Percentiles rank a stretch among this genome's conserved stretches.
These are phyloP conservation scores for Euryodendron excelsum DNA, from an alignment of 148 eudicot species.

Conservation along the genomic window DNA sequence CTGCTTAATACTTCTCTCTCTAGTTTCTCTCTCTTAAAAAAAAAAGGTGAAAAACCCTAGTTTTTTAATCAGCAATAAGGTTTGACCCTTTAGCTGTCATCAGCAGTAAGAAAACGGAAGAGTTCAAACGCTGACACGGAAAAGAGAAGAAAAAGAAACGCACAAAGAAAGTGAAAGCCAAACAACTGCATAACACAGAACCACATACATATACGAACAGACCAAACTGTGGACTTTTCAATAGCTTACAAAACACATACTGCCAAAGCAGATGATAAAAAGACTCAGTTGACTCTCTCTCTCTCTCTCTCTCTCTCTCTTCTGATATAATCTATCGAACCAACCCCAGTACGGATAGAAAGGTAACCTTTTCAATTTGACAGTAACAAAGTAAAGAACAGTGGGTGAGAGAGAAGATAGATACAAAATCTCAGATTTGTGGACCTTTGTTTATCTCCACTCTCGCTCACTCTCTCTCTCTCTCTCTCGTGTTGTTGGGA, in stretches of 20 bases:
- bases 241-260: constrained; percentile 17
- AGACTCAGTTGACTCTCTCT: constrained; percentile 22
- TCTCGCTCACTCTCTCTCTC: too few species aligned
- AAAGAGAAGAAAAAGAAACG: background rate
- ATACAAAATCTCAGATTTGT: constrained; percentile 10
- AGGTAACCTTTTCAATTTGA: background rate
- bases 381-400: background rate
- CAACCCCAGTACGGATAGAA: constrained; percentile 11
- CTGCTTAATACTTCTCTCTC: constrained; percentile 19
- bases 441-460: too few species aligned
- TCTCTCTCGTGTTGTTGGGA: constrained; percentile 5
- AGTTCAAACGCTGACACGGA: constrained; percentile 16
- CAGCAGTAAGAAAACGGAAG: constrained; percentile 17
- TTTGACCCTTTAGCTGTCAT: constrained; percentile 25
- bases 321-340: too few species aligned
- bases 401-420: background rate
- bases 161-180: background rate
- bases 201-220: background rate
- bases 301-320: too few species aligned
- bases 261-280: constrained; percentile 17
- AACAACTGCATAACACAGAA: too few species aligned
- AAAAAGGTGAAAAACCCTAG: constrained; percentile 7
- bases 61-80: background rate
- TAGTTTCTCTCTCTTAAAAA: background rate
- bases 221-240: constrained; percentile 16